These are phyloP conservation scores for Calonectria crousiana DNA, from an alignment of 2,329 filamentous ascomycete genomes.

Conservation along the genomic window DNA sequence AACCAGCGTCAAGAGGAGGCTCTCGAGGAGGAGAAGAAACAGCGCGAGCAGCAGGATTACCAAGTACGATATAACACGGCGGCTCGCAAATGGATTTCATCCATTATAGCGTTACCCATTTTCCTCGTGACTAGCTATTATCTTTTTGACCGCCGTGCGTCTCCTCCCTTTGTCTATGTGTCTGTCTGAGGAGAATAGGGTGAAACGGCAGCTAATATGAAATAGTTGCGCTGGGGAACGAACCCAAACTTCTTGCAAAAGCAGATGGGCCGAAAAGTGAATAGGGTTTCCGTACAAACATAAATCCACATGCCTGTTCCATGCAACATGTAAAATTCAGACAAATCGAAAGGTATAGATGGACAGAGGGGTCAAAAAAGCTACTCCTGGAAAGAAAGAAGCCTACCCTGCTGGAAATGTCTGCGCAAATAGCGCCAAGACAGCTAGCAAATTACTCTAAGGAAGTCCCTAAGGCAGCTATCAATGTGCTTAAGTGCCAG, in stretches of 20 bases:
- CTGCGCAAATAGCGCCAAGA: neutral
- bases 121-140: slow-evolving; percentile 67
- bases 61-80: slow-evolving; percentile 58
- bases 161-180: neutral
- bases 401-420: neutral
- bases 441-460: neutral
- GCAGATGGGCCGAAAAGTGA: neutral
- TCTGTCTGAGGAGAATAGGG: neutral
- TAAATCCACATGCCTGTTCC: too few relatives aligned
- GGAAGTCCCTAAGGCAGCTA: neutral
- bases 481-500: too few relatives aligned
- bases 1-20: slow-evolving; percentile 31
- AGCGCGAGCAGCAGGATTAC: slow-evolving; percentile 50
- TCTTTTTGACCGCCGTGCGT: slow-evolving; percentile 64
- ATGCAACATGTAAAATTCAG: too few relatives aligned
- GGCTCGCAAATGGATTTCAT: slow-evolving; percentile 58
- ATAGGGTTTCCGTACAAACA: neutral
- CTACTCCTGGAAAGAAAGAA: neutral
- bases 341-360: neutral
- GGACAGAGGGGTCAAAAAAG: neutral
- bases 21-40: slow-evolving; percentile 32
- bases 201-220: neutral
- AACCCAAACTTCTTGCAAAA: neutral
- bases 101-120: slow-evolving; percentile 66
- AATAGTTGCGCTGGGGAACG: neutral